Evolutionary conservation across 2,329 filamentous ascomycete genomes (phyloP).

Genomic region (Geosmithia putterillii): DNA sequence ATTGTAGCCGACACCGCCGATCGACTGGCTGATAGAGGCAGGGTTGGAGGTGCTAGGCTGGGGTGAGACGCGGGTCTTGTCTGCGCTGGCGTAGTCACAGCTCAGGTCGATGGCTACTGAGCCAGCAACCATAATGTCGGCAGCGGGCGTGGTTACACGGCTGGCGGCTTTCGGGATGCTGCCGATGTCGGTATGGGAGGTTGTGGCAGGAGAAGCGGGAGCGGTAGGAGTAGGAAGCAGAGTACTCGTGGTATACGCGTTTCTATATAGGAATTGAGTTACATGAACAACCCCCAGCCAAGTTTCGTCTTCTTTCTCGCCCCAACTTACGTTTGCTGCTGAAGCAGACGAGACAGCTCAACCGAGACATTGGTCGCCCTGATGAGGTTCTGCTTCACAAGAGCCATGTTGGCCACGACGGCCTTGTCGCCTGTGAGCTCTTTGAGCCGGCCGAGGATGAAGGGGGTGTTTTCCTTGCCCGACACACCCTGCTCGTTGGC

Average conservation of each 20-base stretch:
- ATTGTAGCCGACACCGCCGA: constrained; percentile 88
- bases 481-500: constrained; percentile 51
- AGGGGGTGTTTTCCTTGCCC: constrained; percentile 75
- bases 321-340: constrained; percentile 7
- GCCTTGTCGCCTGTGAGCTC: constrained; percentile 63
- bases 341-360: constrained; percentile 34
- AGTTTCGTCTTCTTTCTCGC: constrained; percentile 9
- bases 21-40: constrained; percentile 63
- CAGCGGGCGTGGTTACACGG: constrained; percentile 3
- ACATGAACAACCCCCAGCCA: constrained; percentile 3
- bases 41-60: constrained; percentile 75
- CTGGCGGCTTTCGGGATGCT: not conserved
- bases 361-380: constrained; percentile 42
- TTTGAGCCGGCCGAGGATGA: constrained; percentile 66
- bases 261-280: constrained; percentile 22
- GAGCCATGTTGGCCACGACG: constrained; percentile 59
- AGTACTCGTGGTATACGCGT: constrained; percentile 4
- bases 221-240: not conserved
- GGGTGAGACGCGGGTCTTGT: constrained; percentile 22
- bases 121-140: constrained; percentile 78
- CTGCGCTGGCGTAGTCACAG: constrained; percentile 53
- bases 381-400: constrained; percentile 40
- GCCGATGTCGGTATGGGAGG: not conserved
- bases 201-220: not conserved
- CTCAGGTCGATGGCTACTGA: constrained; percentile 79